Base-by-base conservation (phyloP, 805 yeast genomes). In the Wickerhamomyces strasburgensis region DNA sequence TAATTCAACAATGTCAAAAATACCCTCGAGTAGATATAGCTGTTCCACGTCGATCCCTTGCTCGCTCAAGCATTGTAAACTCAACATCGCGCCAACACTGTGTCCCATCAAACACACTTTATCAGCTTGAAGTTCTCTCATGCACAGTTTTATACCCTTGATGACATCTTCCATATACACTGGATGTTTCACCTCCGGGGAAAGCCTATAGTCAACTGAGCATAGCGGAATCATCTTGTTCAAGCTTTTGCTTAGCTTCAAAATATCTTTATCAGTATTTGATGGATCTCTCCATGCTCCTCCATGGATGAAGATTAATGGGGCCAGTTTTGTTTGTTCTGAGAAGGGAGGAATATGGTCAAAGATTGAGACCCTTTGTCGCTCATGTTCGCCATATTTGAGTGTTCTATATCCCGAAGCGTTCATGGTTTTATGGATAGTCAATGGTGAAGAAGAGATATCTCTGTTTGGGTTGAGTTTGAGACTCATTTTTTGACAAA, bases 241-340 rank as follows among this genome's bases (percentile, higher is more conserved):
- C 26, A 16, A 58, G 44, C 14, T 10, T 11, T 32, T 24, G 14
- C 46, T 28, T 30, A 78, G 40, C 10, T 44, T 47, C 8, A 61
- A 62, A 37, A 74, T 76, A 48, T 82, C 90, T 27, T 68, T 58
- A 19, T 61, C 69, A 0, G 88, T 80, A 52, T 81, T 80, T 3
- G 44, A 54, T 1, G 78, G 74, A 51, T 83, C 94, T 43, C 85
- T 67, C 95, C 95, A 86, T 0, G 88, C 94, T 0, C 96, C 96
- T 1, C 96, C 96, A 58, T 86, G 96, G 27, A 86, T 70, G 47
- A 77, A 79, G 1, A 84, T 68, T 5, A 75, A 37, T 14, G 72
- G 57, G 3, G 52, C 37, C 8, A 38, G 10, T 11, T n/a, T n/a
- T 9, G 30, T 16, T 5, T 15, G 6, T 3, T 39, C 46, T 31